Base-by-base conservation (phyloP, 2,329 filamentous ascomycete species). In the Colletotrichum orchidophilum region DNA sequence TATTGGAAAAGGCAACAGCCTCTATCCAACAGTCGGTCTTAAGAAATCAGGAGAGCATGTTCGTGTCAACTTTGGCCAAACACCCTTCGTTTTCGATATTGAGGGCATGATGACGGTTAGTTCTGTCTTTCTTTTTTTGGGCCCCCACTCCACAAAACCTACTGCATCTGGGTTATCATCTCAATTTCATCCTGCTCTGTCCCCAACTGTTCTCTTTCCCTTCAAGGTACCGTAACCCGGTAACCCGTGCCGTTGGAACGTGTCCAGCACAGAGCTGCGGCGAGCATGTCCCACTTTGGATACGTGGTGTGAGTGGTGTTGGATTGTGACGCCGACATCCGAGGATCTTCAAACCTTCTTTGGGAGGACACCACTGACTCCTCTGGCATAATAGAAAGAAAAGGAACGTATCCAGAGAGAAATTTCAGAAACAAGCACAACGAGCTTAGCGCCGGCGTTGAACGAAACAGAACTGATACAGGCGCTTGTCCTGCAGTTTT, bases 71-170 rank as follows among this genome's bases (percentile, higher is more conserved):
- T 93, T 93, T 81, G 91, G 91, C 57, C 90, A 92, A 80, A 88
- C 87, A 63, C 93, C 93, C 3, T 98, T 98, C 80, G 87, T 94
- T 54, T 99, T 93, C 82, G 94, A 98, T 79, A 98, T 99, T 75
- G 94, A 98, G 80, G 88, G 89, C 71, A 89, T 96, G 87, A 92
- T 97, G 84, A 88, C 88, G 85, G 93, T 93, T 87, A 77, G 88
- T 57, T 64, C 21, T 49, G 15, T n/a, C 27, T 18, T 18, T 31
- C 35, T 13, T 46, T 50, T n/a, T n/a, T n/a, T n/a, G n/a, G n/a
- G 13, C 8, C 7, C 29, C 35, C 24, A 46, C 33, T 9, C 33
- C 11, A n/a, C 29, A n/a, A 35, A 29, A 39, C 27, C 7, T 46
- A 24, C 52, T 33, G 46, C 2, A 6, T n/a, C 54, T 2, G 18